phyloP scores from a whole-genome alignment of 2,329 filamentous ascomycete species.

The Elsinoe necatrix region DNA sequence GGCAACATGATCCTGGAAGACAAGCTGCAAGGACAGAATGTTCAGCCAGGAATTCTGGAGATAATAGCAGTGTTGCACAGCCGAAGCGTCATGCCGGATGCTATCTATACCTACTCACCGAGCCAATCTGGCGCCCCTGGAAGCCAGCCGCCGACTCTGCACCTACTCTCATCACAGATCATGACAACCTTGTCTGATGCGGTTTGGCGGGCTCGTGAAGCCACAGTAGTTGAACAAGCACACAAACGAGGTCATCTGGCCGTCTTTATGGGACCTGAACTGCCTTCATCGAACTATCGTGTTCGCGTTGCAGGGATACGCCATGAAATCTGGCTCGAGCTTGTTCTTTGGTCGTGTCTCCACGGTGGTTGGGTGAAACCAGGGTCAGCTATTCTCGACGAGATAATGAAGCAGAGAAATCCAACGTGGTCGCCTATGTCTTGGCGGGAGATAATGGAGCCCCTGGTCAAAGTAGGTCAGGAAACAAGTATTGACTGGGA shows the following conservation, averaged over 20 bases:
- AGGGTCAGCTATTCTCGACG: constrained; percentile 34
- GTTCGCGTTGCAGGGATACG: constrained; percentile 34
- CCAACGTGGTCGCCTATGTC: constrained; percentile 30
- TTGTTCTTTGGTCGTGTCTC: constrained; percentile 45
- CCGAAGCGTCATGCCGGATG: constrained; percentile 38
- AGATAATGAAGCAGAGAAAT: constrained; percentile 21
- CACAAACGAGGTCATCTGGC: constrained; percentile 31
- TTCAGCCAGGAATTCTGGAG: constrained; percentile 39
- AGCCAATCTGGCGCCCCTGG: constrained; percentile 30
- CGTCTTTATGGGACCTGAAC: constrained; percentile 34
- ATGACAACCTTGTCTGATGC: constrained; percentile 44
- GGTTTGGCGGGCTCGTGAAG: constrained; percentile 41
- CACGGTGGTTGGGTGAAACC: constrained; percentile 40
- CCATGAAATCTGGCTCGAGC: constrained; percentile 44
- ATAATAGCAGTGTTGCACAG: constrained; percentile 43
- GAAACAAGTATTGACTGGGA: constrained; percentile 25
- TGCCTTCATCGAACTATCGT: constrained; percentile 37
- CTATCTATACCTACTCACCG: constrained; percentile 36
- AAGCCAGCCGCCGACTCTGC: constrained; percentile 41
- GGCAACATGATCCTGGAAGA: constrained; percentile 38
- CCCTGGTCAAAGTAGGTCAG: constrained; percentile 22
- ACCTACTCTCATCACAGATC: constrained; percentile 41
- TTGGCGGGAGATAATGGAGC: constrained; percentile 36
- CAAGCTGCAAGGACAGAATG: constrained; percentile 20
- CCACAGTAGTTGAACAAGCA: constrained; percentile 24